Conservation (phyloP, 2,329 filamentous ascomycete species). For the Knoxdaviesia proteae region DNA sequence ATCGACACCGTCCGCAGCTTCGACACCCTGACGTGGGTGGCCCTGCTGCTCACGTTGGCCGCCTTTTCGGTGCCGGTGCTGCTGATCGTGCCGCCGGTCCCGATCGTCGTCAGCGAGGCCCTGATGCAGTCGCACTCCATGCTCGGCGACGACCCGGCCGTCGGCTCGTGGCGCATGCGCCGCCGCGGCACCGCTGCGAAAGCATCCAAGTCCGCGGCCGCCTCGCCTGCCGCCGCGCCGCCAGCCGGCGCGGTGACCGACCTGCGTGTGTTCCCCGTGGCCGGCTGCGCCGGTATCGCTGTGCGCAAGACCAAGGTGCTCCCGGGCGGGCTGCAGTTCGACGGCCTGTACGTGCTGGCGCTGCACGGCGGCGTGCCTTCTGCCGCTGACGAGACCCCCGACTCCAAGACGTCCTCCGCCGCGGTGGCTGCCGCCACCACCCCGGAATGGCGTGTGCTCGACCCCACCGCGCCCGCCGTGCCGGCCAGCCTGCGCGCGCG, state of each 20-base stretch:
- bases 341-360: slow-evolving; percentile 68
- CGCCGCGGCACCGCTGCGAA: background rate
- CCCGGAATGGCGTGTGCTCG: slow-evolving; percentile 1
- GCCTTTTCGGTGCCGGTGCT: slow-evolving; percentile 33
- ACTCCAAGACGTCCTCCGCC: slow-evolving; percentile 18
- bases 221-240: background rate
- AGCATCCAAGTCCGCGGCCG: background rate
- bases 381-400: slow-evolving; percentile 1
- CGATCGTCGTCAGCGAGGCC: slow-evolving; percentile 29
- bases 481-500: slow-evolving; percentile 22
- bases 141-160: slow-evolving; percentile 15
- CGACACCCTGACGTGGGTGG: slow-evolving; percentile 14
- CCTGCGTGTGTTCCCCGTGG: slow-evolving; percentile 63
- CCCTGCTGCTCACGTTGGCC: slow-evolving; percentile 21
- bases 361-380: slow-evolving; percentile 23
- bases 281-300: slow-evolving; percentile 63
- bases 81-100: slow-evolving; percentile 31
- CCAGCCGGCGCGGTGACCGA: slow-evolving; percentile 25
- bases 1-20: slow-evolving; percentile 6
- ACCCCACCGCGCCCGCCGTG: slow-evolving; percentile 1
- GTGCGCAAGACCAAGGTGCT: slow-evolving; percentile 42
- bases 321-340: slow-evolving; percentile 51
- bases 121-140: slow-evolving; percentile 31
- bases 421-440: slow-evolving; percentile 13
- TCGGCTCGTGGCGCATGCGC: background rate